These are phyloP conservation scores for Entomortierella chlamydospora DNA, from an alignment of 192 early-diverging fungal species.

Conservation along the genomic window DNA sequence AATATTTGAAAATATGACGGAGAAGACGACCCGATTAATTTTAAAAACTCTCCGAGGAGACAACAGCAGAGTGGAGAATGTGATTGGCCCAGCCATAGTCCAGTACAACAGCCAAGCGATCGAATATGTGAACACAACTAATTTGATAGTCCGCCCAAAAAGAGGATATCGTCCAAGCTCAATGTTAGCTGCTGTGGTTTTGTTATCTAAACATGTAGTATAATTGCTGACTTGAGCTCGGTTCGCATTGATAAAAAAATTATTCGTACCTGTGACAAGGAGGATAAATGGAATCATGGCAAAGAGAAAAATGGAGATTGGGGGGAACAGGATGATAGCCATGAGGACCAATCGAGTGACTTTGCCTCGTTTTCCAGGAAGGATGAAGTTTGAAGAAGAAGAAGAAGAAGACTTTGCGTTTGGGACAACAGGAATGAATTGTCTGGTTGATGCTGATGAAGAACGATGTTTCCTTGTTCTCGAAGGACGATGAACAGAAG, in stretches of 20 bases:
- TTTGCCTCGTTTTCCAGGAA: slow-evolving; percentile 53
- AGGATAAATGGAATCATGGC: slow-evolving; percentile 45
- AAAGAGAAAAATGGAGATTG: slow-evolving; percentile 28
- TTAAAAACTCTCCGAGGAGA: slow-evolving; percentile 33
- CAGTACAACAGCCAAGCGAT: slow-evolving; percentile 50
- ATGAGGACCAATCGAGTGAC: slow-evolving; percentile 30
- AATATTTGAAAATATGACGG: slow-evolving; percentile 37
- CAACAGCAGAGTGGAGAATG: slow-evolving; percentile 17
- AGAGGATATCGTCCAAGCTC: background rate
- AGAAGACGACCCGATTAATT: slow-evolving; percentile 38
- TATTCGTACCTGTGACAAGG: slow-evolving; percentile 23
- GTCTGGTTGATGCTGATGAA: background rate
- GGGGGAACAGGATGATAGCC: slow-evolving; percentile 38
- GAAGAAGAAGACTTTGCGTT: background rate
- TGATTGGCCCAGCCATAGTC: slow-evolving; percentile 20
- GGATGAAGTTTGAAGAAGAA: slow-evolving; percentile 7
- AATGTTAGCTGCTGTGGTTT: background rate
- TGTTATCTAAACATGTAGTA: too few relatives aligned
- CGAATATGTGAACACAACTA: slow-evolving; percentile 22
- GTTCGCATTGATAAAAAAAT: background rate
- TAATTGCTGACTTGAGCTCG: background rate
- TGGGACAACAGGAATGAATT: background rate
- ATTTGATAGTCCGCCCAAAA: background rate
- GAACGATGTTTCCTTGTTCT: background rate
- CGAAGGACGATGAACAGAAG: too few relatives aligned